These are phyloP conservation scores for Rosa multiflora DNA, from an alignment of 306 rosid genomes.

Conservation along the genomic window DNA sequence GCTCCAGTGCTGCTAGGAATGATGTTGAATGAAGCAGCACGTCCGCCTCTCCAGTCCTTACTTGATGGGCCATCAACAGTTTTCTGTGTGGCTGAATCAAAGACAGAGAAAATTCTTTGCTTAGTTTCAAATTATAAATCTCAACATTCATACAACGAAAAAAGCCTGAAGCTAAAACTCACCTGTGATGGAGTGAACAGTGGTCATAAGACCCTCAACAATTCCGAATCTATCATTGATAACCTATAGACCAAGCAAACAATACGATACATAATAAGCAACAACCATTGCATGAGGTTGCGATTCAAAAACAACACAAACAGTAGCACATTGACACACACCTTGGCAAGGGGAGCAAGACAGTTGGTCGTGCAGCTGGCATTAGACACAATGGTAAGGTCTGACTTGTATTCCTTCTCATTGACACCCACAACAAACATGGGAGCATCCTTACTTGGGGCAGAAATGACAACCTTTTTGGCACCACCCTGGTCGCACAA, in stretches of 20 bases:
- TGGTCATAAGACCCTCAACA: slow-evolving; percentile 93
- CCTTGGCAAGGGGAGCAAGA: slow-evolving; percentile 93
- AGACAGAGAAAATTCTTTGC: background rate
- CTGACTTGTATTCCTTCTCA: slow-evolving; percentile 78
- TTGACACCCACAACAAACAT: slow-evolving; percentile 95
- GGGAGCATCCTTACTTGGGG: slow-evolving; percentile 93
- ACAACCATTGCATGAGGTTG: background rate
- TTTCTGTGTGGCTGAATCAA: slow-evolving; percentile 82
- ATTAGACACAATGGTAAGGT: slow-evolving; percentile 71
- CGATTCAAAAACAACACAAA: background rate
- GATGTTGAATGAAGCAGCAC: slow-evolving; percentile 95
- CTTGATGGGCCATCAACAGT: slow-evolving; percentile 97
- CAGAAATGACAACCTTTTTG: slow-evolving; percentile 92
- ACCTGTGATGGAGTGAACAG: slow-evolving; percentile 93
- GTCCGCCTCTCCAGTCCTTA: slow-evolving; percentile 99
- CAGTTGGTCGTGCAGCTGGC: slow-evolving; percentile 97
- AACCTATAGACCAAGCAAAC: slow-evolving; percentile 42
- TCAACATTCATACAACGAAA: background rate
- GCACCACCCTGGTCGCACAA: slow-evolving; percentile 75
- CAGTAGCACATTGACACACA: slow-evolving; percentile 1
- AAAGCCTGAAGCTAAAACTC: background rate
- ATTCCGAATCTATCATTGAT: slow-evolving; percentile 92
- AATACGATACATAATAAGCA: background rate
- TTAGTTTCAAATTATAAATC: background rate
- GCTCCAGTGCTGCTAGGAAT: slow-evolving; percentile 99